phyloP scores from a whole-genome alignment of 495 filamentous ascomycete species.

The Cudoniella acicularis region DNA sequence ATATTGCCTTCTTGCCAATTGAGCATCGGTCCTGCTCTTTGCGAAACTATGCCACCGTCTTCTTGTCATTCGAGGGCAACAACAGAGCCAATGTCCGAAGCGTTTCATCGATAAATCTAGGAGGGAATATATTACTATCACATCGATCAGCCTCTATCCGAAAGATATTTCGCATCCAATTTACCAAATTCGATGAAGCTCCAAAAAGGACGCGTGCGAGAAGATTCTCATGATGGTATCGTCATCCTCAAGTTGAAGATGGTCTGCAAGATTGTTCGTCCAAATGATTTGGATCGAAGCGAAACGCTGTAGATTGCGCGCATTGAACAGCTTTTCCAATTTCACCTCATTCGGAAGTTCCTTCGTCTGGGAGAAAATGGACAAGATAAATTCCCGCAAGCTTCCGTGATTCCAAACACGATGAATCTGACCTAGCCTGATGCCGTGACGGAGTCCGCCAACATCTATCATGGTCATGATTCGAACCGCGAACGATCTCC shows the following conservation, averaged over 20 bases:
- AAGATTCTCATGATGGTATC: constrained; percentile 21
- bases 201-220: constrained; percentile 1
- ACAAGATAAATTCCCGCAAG: neutral
- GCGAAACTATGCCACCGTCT: constrained; percentile 27
- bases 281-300: constrained; percentile 35
- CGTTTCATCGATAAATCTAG: constrained; percentile 39
- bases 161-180: neutral
- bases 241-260: constrained; percentile 38
- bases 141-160: neutral
- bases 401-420: neutral
- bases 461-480: neutral
- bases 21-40: neutral
- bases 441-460: neutral
- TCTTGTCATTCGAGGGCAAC: constrained; percentile 32
- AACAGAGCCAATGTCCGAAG: constrained; percentile 40
- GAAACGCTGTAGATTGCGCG: constrained; percentile 27
- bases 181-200: neutral
- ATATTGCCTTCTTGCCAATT: constrained; percentile 14
- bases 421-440: neutral
- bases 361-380: neutral
- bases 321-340: constrained; percentile 27
- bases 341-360: constrained; percentile 4
- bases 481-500: neutral
- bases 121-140: constrained; percentile 25
- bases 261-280: constrained; percentile 41